Base-by-base conservation (phyloP, 2,329 filamentous ascomycete genomes). In the Ceratocystis cubensis region DNA sequence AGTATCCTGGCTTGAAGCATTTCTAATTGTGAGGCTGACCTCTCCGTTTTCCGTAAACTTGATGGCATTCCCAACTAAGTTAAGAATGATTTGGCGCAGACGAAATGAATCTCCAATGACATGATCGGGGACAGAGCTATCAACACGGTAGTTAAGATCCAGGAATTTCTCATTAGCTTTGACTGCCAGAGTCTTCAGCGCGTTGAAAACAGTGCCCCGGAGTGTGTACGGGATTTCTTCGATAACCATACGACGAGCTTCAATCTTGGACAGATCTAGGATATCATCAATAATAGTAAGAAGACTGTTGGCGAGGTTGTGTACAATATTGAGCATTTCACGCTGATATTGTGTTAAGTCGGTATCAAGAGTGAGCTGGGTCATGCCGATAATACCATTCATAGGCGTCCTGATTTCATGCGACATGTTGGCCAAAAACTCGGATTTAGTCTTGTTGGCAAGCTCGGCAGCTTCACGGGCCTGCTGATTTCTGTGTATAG, bases 381-480 rank as follows among this genome's bases (percentile, higher is more conserved):
- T 96, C 93, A 97, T 96, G 73, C 92, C 92, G 71, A 96, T 96
- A 74, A 96, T 96, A 72, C 92, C 92, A 78, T 96, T 96, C 83
- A 96, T 96, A 0, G 91, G 94, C 45, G 94, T 99, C 74, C 93
- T 85, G 72, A 97, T 97, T 76, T 97, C 93, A 82, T 97, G 93
- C 59, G 90, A 96, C 93, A 97, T 97, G 75, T 99, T 99, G 68
- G 94, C 94, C 68, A 99, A 79, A 79, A 99, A 99, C 74, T 97
- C 94, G 8, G 93, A 96, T 74, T 99, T 99, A 53, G 93, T 97
- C 78, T 95, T 93, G 80, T 96, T 97, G 70, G 94, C 94, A 74
- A 96, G 80, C 75, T 99, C 94, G 72, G 94, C 94, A 61, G 93
- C 92, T 76, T 97, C 93, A 76, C 94, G 88, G 67, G 94, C 94